A percentile compares a stretch with the other conserved stretches of the same genome.
These are phyloP conservation scores for Elaphomyces granulatus DNA, from an alignment of 495 filamentous ascomycete species.

Conservation along the genomic window DNA sequence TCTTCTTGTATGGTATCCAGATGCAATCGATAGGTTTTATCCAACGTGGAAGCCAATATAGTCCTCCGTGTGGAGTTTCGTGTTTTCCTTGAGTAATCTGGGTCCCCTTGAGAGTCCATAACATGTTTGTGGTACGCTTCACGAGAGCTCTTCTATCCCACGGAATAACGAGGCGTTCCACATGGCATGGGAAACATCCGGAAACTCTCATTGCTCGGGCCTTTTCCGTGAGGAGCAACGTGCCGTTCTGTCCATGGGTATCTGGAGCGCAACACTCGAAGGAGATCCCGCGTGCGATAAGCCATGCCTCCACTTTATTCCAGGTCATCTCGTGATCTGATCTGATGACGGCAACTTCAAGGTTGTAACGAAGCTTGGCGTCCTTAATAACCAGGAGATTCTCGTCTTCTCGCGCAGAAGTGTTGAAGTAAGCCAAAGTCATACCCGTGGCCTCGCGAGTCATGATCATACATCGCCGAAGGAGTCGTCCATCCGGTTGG, in stretches of 20 bases:
- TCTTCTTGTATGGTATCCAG: conserved; percentile 9
- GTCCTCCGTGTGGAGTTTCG: conserved; percentile 11
- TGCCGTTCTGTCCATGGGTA: neutral
- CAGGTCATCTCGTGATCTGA: neutral
- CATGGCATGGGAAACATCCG: neutral
- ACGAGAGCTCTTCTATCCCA: conserved; percentile 1
- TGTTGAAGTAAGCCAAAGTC: neutral
- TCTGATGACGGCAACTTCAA: neutral
- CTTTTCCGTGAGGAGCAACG: no score
- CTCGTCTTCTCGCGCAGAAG: neutral
- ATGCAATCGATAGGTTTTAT: conserved; percentile 18
- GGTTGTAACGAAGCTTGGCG: neutral
- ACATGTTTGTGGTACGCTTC: neutral
- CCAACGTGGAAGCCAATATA: conserved; percentile 17
- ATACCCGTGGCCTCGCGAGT: neutral
- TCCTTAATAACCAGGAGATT: neutral
- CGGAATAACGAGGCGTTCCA: neutral
- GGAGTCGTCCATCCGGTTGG: neutral
- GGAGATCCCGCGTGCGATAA: no score
- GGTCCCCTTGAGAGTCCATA: neutral
- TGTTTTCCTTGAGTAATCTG: conserved; percentile 5
- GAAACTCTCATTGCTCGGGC: neutral
- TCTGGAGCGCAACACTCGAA: neutral
- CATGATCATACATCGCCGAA: neutral
- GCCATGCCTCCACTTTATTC: neutral